Evolutionary conservation across 2,329 filamentous ascomycete species (phyloP).

Genomic region (Pseudocercospora cruenta): DNA sequence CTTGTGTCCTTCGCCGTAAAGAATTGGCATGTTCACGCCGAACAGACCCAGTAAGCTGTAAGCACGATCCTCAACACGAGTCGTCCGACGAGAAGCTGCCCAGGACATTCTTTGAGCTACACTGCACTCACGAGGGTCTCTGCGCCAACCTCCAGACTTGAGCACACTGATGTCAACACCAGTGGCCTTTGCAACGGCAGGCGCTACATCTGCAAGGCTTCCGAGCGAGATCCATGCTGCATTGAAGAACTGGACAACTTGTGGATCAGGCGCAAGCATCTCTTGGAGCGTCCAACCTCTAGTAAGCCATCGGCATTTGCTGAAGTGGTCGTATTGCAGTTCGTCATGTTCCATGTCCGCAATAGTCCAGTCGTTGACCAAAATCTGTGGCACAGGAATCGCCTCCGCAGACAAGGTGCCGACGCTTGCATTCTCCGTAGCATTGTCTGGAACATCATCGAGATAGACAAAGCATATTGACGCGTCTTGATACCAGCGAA

Average conservation of each 20-base stretch:
- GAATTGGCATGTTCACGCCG: constrained; percentile 3
- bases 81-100: constrained; percentile 23
- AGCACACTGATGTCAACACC: neutral
- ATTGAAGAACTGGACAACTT: neutral
- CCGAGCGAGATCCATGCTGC: neutral
- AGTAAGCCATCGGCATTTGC: too few relatives aligned
- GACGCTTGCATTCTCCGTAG: too few relatives aligned
- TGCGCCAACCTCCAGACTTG: neutral
- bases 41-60: constrained; percentile 25
- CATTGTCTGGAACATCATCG: neutral
- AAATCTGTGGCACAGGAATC: too few relatives aligned
- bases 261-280: too few relatives aligned
- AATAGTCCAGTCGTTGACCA: too few relatives aligned
- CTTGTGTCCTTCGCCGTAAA: constrained; percentile 19
- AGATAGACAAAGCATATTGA: neutral
- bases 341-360: too few relatives aligned
- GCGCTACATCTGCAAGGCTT: neutral
- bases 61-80: constrained; percentile 20
- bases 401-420: too few relatives aligned
- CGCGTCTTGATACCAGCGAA: neutral
- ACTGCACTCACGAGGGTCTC: neutral
- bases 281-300: too few relatives aligned
- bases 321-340: too few relatives aligned
- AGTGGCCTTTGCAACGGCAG: neutral
- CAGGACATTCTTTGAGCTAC: neutral